These are phyloP conservation scores for Pseudogymnoascus sp. DNA, from an alignment of 2,329 filamentous ascomycete genomes.

Conservation along the genomic window DNA sequence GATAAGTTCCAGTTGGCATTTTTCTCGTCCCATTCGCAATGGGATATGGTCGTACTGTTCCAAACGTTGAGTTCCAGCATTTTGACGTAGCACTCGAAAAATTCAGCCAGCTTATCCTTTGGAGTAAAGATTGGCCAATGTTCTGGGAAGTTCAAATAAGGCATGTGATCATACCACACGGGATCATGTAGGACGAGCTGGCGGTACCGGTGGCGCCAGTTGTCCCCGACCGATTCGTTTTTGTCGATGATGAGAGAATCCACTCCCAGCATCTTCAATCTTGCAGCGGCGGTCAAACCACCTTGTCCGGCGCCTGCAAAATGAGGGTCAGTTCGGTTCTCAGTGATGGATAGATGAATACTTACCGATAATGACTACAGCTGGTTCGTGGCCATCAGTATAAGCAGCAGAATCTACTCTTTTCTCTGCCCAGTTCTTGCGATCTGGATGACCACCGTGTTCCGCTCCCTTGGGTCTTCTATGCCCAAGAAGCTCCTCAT, in stretches of 20 bases:
- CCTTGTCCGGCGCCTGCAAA: slow-evolving; percentile 49
- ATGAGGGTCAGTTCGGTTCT: slow-evolving; percentile 12
- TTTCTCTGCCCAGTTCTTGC: slow-evolving; percentile 54
- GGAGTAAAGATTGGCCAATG: slow-evolving; percentile 64
- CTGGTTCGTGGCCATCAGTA: slow-evolving; percentile 40
- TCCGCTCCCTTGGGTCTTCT: slow-evolving; percentile 47
- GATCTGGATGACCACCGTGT: slow-evolving; percentile 42
- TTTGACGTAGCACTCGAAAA: slow-evolving; percentile 57
- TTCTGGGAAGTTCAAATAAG: slow-evolving; percentile 55
- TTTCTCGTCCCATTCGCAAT: slow-evolving; percentile 42
- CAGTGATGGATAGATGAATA: background rate
- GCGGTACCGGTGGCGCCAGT: slow-evolving; percentile 55
- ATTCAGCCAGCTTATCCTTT: slow-evolving; percentile 64
- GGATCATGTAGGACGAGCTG: slow-evolving; percentile 62
- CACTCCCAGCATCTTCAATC: slow-evolving; percentile 51
- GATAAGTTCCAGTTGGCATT: slow-evolving; percentile 47
- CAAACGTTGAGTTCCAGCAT: slow-evolving; percentile 63
- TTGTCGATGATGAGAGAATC: slow-evolving; percentile 50
- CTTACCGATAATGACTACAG: slow-evolving; percentile 54
- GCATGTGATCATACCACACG: slow-evolving; percentile 50
- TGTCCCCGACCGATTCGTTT: slow-evolving; percentile 52
- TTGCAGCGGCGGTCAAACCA: slow-evolving; percentile 48
- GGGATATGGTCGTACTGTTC: slow-evolving; percentile 43
- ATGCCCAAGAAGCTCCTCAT: slow-evolving; percentile 41
- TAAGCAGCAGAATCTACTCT: slow-evolving; percentile 42